Evolutionary conservation across 345 rosid genomes (phyloP), one percentile per base, ranked within the genome.

Genomic region (Moricandia arvensis): DNA sequence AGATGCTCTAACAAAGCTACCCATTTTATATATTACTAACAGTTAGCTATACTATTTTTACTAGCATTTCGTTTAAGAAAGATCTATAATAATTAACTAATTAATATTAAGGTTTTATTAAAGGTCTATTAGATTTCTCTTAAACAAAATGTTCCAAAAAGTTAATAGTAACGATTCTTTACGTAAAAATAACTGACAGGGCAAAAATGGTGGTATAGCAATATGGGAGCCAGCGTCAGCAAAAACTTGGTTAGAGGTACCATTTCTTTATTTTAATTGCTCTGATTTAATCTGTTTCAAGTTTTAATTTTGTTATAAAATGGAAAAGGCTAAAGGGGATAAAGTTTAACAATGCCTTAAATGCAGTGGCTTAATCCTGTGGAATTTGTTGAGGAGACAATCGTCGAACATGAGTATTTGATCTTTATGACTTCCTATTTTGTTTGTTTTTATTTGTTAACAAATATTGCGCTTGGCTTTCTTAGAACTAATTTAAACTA

Each of bases 231-330:
- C 35, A 65, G 16, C 72, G 6, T 5, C 45, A 1, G 78, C 59
- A 11, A 57, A 74, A 74, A 66, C 27, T 2, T 74, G 72, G 78
- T 59, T 74, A 11, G 78, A 66, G 78, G 78, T 74, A 67, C 10
- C 33, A 38, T 11, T 29, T n/a, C 43, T 62, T 16, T 35, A 17
- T 62, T 12, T 31, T 60, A 24, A 57, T 11, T 57, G 31, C 4
- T 26, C 15, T 10, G 3, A 9, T 57, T 27, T 58, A 12, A 2
- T 29, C 2, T 29, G 37, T 13, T 59, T 59, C 10, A 59, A 29
- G 17, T 13, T 29, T 59, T 29, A 2, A 6, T 57, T 57, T 1
- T 55, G 7, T 10, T 3, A 10, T 9, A 21, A 55, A 26, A 26
- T 49, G 21, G 12, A 58, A 58, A 27, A 58, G 16, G 35, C 8